Base-by-base conservation (phyloP, 73 alveolate species). In the Stentor coeruleus region DNA sequence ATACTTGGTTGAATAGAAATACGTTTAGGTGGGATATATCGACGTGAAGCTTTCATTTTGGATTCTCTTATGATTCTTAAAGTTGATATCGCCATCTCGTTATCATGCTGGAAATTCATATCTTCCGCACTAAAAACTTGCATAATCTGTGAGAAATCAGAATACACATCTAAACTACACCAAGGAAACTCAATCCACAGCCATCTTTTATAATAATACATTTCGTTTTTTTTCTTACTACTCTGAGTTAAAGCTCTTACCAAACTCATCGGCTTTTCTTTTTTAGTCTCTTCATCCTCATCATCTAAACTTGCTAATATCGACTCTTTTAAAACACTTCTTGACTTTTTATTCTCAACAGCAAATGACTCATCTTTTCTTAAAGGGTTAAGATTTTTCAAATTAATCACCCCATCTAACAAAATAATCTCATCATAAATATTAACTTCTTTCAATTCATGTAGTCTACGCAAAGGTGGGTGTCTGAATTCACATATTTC, bases 111-210 rank as follows among this genome's bases (percentile, higher is more conserved):
- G 28, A 85, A 59, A 3, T 81, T 59, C 33, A 87, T 82, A 30
- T 88, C 40, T 3, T 82, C 89, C 35, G 77, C 37, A 2, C 66
- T 84, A 3, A 86, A 87, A 88, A 85, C 77, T 41, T 80, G 84
- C 91, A 88, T 85, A 28, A 88, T 85, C 57, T 88, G 84, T 28
- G 88, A 73, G 35, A 88, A 57, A 74, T 88, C 82, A 2, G 89
- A 80, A 79, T 88, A 85, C 0, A 88, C 89, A 74, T 88, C 94
- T 3, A 87, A 58, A 0, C 87, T 40, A 79, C 90, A 84, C 87
- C 93, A 87, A 31, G 93, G 93, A 73, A 84, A 87, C 66, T 87
- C 76, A 11, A 87, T 85, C 87, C 93, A 87, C 3, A 87, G 84
- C 93, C 93, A 87, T 84, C 93, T 87, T 75, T 85, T 84, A 38